Conservation (phyloP, 495 filamentous ascomycete species). For the Daldinia loculata region DNA sequence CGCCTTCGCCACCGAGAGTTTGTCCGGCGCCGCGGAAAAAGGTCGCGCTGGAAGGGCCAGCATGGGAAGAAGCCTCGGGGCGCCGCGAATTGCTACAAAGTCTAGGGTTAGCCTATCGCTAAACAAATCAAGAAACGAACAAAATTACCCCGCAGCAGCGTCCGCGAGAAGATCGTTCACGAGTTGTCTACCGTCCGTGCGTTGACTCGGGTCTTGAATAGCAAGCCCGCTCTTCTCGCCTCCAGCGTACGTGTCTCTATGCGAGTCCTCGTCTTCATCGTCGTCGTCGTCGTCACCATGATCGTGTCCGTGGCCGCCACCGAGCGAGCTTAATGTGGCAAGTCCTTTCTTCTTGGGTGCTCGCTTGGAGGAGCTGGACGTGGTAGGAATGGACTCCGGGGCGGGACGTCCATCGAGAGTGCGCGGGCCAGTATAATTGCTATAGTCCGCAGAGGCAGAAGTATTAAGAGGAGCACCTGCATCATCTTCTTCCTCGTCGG, state of each 20-base stretch:
- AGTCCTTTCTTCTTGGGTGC: constrained; percentile 60
- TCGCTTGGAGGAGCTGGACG: constrained; percentile 51
- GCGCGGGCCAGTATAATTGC: constrained; percentile 61
- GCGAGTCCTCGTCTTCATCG: constrained; percentile 64
- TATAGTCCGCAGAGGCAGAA: constrained; percentile 1
- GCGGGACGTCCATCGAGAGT: constrained; percentile 65
- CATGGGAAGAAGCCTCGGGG: constrained; percentile 57
- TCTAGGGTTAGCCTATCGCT: constrained; percentile 18
- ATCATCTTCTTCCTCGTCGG: constrained; percentile 69
- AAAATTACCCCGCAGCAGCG: constrained; percentile 78
- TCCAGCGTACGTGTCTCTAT: constrained; percentile 88
- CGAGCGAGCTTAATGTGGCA: constrained; percentile 66
- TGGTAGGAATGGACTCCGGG: constrained; percentile 52
- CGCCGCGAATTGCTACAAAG: constrained; percentile 64
- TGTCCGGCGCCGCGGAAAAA: constrained; percentile 83
- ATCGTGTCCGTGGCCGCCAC: constrained; percentile 51
- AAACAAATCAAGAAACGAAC: background rate
- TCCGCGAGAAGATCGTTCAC: constrained; percentile 83
- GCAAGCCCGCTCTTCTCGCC: constrained; percentile 97
- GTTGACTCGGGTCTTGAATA: constrained; percentile 81
- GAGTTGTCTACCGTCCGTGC: constrained; percentile 69
- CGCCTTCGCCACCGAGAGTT: constrained; percentile 90
- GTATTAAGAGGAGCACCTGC: constrained; percentile 45
- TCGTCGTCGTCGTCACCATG: constrained; percentile 66
- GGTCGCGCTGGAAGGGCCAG: constrained; percentile 59